Percentiles rank a stretch among this genome's conserved stretches.
These are phyloP conservation scores for Polygonum aviculare DNA, from an alignment of 148 eudicot species.

Conservation along the genomic window DNA sequence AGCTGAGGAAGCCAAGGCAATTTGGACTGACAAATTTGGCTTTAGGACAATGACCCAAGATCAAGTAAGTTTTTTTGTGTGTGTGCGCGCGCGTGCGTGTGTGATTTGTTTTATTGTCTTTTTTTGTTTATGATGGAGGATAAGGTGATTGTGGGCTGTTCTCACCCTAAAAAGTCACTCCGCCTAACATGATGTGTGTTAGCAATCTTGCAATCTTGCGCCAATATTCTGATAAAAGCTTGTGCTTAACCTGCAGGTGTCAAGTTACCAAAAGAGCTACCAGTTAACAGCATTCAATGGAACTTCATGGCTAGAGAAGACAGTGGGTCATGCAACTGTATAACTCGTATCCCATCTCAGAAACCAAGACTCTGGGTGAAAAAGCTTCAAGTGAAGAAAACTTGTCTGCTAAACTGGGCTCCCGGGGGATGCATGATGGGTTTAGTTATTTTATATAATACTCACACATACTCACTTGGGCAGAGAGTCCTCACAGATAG, in stretches of 20 bases:
- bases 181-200: neutral
- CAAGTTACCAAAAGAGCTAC: conserved; percentile 31
- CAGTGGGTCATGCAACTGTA: conserved; percentile 9
- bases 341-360: no score
- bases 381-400: no score
- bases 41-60: conserved; percentile 48
- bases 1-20: conserved; percentile 66
- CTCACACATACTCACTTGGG: no score
- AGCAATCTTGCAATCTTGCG: no score
- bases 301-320: conserved; percentile 78
- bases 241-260: conserved; percentile 41
- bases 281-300: conserved; percentile 66
- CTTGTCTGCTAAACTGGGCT: no score
- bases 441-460: no score
- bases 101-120: neutral
- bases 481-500: no score
- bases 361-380: no score
- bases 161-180: neutral
- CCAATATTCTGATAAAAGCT: neutral
- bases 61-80: conserved; percentile 33
- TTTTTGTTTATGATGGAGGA: neutral
- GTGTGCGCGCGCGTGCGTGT: no score
- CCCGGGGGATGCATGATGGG: no score
- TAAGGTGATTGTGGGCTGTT: neutral
- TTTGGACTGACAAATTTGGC: conserved; percentile 80